Evolutionary conservation across 441 rosid species (phyloP), one percentile per base, ranked within the genome.

Genomic region (Metrosideros polymorpha): DNA sequence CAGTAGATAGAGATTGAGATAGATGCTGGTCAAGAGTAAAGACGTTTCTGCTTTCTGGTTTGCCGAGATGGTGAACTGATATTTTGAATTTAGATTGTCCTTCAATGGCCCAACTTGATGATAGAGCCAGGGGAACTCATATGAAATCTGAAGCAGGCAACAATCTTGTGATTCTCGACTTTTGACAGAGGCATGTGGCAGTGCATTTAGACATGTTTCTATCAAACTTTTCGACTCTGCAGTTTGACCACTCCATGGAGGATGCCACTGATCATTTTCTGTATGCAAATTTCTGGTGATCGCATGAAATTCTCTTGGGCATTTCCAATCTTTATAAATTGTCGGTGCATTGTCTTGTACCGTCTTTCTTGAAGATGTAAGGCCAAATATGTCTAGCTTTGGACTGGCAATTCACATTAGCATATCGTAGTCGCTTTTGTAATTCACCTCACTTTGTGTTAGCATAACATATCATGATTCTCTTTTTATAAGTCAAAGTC

Each of bases 1-100:
- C 47, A 87, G 45, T 53, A 84, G 87, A 88, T 85, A 83, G 86
- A 84, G 93, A 87, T 91, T 5, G 71, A 61, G 71, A 61, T 30
- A 12, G 22, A 59, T 17, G 66, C 66, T 29, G 35, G 35, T 57
- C 66, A 57, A 57, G 19, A 57, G 66, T 9, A 29, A 59, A 59
- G 12, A 59, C 15, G 42, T 30, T 30, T 7, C 75, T 61, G 17
- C 7, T 29, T 30, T 61, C 71, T 59, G 9, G 71, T 29, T 59
- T 29, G 71, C 35, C 66, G 9, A 57, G 66, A 57, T n/a, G 35
- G 66, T 57, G 66, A n/a, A n/a, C 17, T 57, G 66, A 57, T n/a
- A n/a, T n/a, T 29, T 7, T 59, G 39, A 29, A 59, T 57, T 59
- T 29, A 14, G 71, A 59, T 59, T 29, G 71, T 59, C 71, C 39